These are phyloP conservation scores for Talaromyces thailandensis DNA, from an alignment of 495 filamentous ascomycete species.

Conservation along the genomic window DNA sequence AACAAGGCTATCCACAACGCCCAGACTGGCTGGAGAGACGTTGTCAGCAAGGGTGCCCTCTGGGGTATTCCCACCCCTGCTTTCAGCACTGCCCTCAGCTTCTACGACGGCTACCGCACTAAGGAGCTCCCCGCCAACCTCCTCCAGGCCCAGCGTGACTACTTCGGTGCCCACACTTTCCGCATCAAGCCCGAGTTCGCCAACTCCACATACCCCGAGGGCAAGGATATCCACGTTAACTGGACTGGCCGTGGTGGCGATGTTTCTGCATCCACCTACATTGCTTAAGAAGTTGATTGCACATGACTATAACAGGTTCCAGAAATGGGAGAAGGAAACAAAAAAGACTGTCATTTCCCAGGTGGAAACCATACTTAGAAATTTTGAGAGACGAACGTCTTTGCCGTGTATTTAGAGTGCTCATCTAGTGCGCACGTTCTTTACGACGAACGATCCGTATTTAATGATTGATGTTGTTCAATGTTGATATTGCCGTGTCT, in stretches of 20 bases:
- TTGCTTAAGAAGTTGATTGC: constrained; percentile 55
- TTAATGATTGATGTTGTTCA: constrained; percentile 1
- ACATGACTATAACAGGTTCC: not conserved
- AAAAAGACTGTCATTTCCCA: not conserved
- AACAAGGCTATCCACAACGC: constrained; percentile 96
- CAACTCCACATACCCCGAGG: constrained; percentile 72
- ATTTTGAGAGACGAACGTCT: constrained; percentile 1
- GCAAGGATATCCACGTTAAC: constrained; percentile 95
- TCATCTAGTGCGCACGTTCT: not conserved
- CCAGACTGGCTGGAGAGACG: constrained; percentile 91
- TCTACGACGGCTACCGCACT: constrained; percentile 97
- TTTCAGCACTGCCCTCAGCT: constrained; percentile 91
- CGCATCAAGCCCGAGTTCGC: constrained; percentile 87
- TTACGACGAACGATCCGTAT: not conserved
- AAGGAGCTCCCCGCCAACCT: constrained; percentile 95
- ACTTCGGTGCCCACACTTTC: constrained; percentile 99
- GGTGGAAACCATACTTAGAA: constrained; percentile 1
- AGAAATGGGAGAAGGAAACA: not conserved
- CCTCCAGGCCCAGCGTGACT: constrained; percentile 96
- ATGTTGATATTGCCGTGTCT: not conserved
- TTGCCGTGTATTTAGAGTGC: constrained; percentile 1
- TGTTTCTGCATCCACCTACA: constrained; percentile 93
- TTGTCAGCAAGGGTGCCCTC: constrained; percentile 81
- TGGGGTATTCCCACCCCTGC: constrained; percentile 92
- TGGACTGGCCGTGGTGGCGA: constrained; percentile 98